A percentile compares a stretch with the other conserved stretches of the same genome.
These are phyloP conservation scores for Trichoderma aggressivum DNA, from an alignment of 2,329 filamentous ascomycete species.

Conservation along the genomic window DNA sequence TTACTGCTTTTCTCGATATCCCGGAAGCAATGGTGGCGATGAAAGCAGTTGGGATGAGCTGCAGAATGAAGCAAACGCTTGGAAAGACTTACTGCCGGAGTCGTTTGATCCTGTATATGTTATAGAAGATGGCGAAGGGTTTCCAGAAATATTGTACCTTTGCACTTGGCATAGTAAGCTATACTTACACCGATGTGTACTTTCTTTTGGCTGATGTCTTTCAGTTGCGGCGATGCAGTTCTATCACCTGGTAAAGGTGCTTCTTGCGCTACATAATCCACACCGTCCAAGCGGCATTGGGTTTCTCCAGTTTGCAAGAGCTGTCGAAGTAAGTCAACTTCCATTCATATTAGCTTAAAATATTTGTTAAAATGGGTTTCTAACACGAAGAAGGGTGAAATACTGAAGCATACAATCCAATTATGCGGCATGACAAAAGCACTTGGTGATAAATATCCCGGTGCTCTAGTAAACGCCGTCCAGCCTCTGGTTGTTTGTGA, in stretches of 20 bases:
- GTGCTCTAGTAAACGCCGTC: background rate
- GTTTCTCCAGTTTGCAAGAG: background rate
- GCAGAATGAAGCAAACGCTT: background rate
- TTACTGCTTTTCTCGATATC: background rate
- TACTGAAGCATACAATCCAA: background rate
- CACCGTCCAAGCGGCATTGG: background rate
- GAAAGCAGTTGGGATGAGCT: background rate
- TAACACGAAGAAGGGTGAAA: background rate
- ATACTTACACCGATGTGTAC: background rate
- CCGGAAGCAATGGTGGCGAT: background rate
- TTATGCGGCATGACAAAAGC: conserved; percentile 1
- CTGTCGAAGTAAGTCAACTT: background rate
- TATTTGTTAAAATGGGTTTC: background rate
- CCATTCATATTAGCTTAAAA: background rate
- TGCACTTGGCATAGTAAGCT: background rate
- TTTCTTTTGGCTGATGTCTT: background rate
- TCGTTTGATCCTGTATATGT: background rate
- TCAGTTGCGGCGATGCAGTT: background rate
- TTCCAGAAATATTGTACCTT: background rate
- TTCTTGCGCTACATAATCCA: background rate
- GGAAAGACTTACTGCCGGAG: background rate
- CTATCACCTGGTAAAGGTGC: background rate
- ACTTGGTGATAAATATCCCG: background rate
- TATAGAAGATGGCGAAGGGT: background rate
- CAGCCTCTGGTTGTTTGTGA: background rate